A percentile compares a stretch with the other conserved stretches of the same genome.
Conservation (phyloP, 495 filamentous ascomycete species). For the Hypoxylon intermedium region DNA sequence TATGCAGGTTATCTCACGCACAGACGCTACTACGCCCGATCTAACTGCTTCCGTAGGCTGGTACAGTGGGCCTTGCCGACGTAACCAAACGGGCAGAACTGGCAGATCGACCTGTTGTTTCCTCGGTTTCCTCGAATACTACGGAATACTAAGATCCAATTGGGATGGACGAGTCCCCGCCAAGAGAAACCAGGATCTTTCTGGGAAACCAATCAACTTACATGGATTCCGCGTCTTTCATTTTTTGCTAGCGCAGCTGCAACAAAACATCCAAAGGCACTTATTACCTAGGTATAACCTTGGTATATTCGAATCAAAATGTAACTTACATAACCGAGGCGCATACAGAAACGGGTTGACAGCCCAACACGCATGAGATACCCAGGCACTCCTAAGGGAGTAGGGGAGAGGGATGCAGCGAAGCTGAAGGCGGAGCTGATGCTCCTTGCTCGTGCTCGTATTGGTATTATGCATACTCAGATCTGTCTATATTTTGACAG, state of each 20-base stretch:
- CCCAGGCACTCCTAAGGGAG: too few relatives aligned
- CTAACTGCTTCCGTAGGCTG: conserved; percentile 11
- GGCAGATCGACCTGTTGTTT: conserved; percentile 23
- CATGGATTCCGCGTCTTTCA: too few relatives aligned
- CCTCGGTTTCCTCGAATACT: neutral
- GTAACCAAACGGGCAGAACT: neutral
- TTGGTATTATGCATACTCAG: too few relatives aligned
- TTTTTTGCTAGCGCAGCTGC: too few relatives aligned
- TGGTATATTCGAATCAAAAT: too few relatives aligned
- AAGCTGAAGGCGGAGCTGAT: conserved; percentile 4
- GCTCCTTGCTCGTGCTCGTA: conserved; percentile 3
- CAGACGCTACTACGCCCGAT: neutral
- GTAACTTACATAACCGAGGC: too few relatives aligned
- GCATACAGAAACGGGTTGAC: too few relatives aligned
- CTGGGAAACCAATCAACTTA: conserved; percentile 26
- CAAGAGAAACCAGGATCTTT: conserved; percentile 10
- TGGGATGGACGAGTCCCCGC: neutral
- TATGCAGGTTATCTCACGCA: conserved; percentile 15
- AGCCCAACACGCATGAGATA: too few relatives aligned
- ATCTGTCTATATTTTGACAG: too few relatives aligned
- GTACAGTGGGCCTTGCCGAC: neutral
- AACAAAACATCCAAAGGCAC: too few relatives aligned
- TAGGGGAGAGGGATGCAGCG: neutral
- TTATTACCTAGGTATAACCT: too few relatives aligned
- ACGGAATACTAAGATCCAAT: conserved; percentile 7